phyloP scores from a whole-genome alignment of 805 yeast species.

The Candida jianshihensis region DNA sequence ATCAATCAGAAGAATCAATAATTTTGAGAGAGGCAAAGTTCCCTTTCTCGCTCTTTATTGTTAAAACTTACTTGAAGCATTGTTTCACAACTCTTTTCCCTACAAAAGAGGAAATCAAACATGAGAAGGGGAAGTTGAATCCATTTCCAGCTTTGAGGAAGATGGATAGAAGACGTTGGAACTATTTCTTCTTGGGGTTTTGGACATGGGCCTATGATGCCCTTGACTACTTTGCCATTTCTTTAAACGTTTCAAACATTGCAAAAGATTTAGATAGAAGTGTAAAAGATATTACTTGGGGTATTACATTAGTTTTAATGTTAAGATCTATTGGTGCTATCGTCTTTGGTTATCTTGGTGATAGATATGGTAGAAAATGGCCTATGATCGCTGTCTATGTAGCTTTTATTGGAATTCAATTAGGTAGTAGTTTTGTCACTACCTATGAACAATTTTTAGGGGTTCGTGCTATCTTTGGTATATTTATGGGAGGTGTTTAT shows the following conservation, averaged over 20 bases:
- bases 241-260: conserved; percentile 41
- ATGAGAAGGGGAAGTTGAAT: conserved; percentile 39
- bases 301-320: conserved; percentile 59
- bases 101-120: conserved; percentile 30
- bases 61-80: conserved; percentile 21
- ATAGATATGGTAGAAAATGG: conserved; percentile 54
- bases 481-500: conserved; percentile 44
- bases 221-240: conserved; percentile 53
- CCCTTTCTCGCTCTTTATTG: conserved; percentile 5
- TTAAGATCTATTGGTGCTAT: conserved; percentile 61
- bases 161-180: conserved; percentile 47
- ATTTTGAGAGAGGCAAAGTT: conserved; percentile 1
- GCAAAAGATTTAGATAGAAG: conserved; percentile 38
- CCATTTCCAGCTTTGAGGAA: conserved; percentile 53
- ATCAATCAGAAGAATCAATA: no score
- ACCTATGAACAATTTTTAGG: conserved; percentile 53
- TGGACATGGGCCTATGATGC: conserved; percentile 63
- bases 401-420: conserved; percentile 45
- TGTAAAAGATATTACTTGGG: conserved; percentile 49
- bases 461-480: conserved; percentile 56
- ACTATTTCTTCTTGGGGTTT: conserved; percentile 45
- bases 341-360: conserved; percentile 53
- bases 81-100: conserved; percentile 47
- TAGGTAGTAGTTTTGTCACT: conserved; percentile 56
- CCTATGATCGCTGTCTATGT: conserved; percentile 43